Conservation (phyloP, 495 filamentous ascomycete species). For the Trypethelium eluteriae region DNA sequence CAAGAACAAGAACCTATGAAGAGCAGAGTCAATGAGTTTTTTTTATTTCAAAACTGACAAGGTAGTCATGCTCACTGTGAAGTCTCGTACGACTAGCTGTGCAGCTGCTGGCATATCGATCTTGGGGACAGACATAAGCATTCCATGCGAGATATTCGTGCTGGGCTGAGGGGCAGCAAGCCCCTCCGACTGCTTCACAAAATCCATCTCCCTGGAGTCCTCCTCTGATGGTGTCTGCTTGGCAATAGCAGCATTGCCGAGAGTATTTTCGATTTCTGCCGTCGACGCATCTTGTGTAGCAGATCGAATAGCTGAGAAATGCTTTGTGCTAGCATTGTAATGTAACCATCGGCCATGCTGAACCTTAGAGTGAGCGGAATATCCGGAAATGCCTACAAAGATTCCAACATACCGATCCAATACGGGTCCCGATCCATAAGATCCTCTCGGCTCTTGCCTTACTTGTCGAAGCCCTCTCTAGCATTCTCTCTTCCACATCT, state of each 20-base stretch:
- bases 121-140: not conserved
- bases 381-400: not conserved
- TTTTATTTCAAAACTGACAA: not conserved
- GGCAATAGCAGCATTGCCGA: not conserved
- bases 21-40: not conserved
- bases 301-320: not conserved
- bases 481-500: conserved; percentile 65
- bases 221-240: not conserved
- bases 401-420: conserved; percentile 8
- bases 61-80: not conserved
- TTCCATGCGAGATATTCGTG: not conserved
- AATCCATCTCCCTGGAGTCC: conserved; percentile 7
- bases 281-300: not conserved
- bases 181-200: conserved; percentile 1
- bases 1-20: conserved; percentile 15
- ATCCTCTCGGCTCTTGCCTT: conserved; percentile 64
- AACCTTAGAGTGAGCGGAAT: not conserved
- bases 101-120: not conserved
- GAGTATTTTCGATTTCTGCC: not conserved
- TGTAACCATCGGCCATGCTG: not conserved
- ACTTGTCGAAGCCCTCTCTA: conserved; percentile 59
- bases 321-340: not conserved
- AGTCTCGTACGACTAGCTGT: not conserved
- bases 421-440: conserved; percentile 38
- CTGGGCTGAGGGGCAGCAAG: not conserved